Base-by-base conservation (phyloP, 352 stramenopile genomes). In the Nothophytophthora sp. region DNA sequence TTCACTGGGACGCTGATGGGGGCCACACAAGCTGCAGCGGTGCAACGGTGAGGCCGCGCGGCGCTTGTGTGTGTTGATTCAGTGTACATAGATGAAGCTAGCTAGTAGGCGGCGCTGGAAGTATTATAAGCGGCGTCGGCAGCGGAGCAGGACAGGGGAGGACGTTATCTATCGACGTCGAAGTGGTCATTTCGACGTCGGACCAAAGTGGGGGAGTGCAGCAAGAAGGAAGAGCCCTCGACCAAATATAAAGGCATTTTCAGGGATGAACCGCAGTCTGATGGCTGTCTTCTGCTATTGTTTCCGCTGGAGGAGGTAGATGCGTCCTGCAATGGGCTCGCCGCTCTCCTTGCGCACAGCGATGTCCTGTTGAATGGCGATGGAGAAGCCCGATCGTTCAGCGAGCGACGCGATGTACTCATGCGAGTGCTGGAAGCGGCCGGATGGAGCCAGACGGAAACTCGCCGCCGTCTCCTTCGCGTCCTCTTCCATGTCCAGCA, bases 351-450 rank as follows among this genome's bases (percentile, higher is more conserved):
- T 89, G 20, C 82, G 73, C 15, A 93, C 80, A 6, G 20, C 52
- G 9, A 91, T 65, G 24, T 73, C 47, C 29, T 91, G 55, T 16
- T 81, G 37, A 2, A 72, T 19, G 20, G 24, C 45, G 20, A 89
- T 58, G 1, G 8, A 37, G 30, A 90, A 91, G 20, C 74, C 70
- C 44, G 50, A 60, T 0, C 41, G 45, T n/a, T 15, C 15, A 19
- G 73, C 67, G 20, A 93, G 65, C 12, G 53, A 39, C 12, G 19
- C 16, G 35, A 93, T 75, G 68, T 91, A 93, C n/a, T 44, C 32
- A 11, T 83, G 72, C 16, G 78, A 79, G 55, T 93, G 82, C 52
- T 91, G 70, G 51, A 93, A 93, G 46, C 82, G 76, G n/a, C 82
- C 82, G 1, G 82, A 92, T 13, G 56, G 55, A 28, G 81, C 79